These are phyloP conservation scores for Macrophomina pseudophaseolina DNA, from an alignment of 2,329 filamentous ascomycete species.

Conservation along the genomic window DNA sequence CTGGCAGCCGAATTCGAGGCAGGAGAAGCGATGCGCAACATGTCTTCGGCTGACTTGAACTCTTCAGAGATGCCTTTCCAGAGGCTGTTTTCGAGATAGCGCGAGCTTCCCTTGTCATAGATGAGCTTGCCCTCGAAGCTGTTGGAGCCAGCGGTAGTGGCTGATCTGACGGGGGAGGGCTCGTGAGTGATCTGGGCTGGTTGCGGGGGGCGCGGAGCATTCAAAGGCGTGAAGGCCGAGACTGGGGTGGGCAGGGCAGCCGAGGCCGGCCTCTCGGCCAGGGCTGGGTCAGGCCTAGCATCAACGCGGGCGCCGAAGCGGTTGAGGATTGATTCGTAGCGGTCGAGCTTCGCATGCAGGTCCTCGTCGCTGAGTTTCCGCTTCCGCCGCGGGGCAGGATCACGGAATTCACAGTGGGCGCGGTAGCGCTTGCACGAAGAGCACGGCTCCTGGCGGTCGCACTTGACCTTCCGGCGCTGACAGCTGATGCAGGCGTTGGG, in stretches of 20 bases:
- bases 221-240: slow-evolving; percentile 24
- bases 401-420: slow-evolving; percentile 40
- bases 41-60: slow-evolving; percentile 36
- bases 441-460: slow-evolving; percentile 40
- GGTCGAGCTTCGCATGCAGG: slow-evolving; percentile 32
- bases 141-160: not conserved
- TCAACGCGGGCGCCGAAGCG: slow-evolving; percentile 37
- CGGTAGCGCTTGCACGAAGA: slow-evolving; percentile 39
- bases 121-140: slow-evolving; percentile 35
- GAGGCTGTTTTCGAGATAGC: slow-evolving; percentile 41
- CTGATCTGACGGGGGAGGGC: not conserved
- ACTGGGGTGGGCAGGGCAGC: not conserved
- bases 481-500: slow-evolving; percentile 42
- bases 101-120: slow-evolving; percentile 35
- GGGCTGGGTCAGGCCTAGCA: slow-evolving; percentile 30
- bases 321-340: slow-evolving; percentile 40
- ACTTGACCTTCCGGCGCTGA: slow-evolving; percentile 42
- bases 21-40: slow-evolving; percentile 29
- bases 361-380: slow-evolving; percentile 36
- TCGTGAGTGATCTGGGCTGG: slow-evolving; percentile 9
- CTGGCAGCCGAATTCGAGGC: not conserved
- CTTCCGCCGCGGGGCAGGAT: slow-evolving; percentile 39
- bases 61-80: slow-evolving; percentile 40
- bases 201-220: slow-evolving; percentile 18
- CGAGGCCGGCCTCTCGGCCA: slow-evolving; percentile 2